Base-by-base conservation (phyloP, 306 rosid genomes). In the Trifolium fragiferum region DNA sequence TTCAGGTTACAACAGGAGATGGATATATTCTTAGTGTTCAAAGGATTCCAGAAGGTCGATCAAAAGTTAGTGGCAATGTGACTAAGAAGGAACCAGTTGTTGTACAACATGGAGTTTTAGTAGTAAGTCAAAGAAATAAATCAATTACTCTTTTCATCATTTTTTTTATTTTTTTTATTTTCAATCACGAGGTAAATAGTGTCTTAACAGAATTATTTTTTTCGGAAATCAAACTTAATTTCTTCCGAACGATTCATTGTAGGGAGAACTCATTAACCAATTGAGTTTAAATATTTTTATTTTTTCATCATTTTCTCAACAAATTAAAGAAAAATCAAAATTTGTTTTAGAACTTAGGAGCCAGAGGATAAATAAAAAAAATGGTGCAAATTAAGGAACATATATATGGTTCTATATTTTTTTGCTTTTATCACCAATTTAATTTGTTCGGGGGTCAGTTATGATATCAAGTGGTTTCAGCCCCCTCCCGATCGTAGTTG, bases 71-170 rank as follows among this genome's bases (percentile, higher is more conserved):
- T 11, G 38, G 33, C 2, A 23, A 37, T 23, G 60, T 35, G 32
- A 74, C 57, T 4, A 76, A 81, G 78, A 87, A 80, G 79, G 87
- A 76, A 19, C 92, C 98, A 1, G 90, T 91, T 50, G 72, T 93
- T 25, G 10, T 91, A 51, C 97, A 93, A 3, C 98, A 93, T 20
- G 98, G 98, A n/a, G 76, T 89, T 12, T 49, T 85, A 27, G 90
- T 84, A 89, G 98, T 93, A 86, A 80, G 83, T 66, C 0, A 41
- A 0, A 35, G 0, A n/a, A 60, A 60, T 32, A 8, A 7, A 23
- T 33, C 15, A 8, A 53, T 27, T 68, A 30, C 32, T 3, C 5
- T 27, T 27, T 27, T 27, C 32, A 27, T 27, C 4, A 27, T 3
- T 27, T 27, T 27, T n/a, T n/a, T n/a, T n/a, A n/a, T n/a, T n/a